A percentile compares a stretch with the other conserved stretches of the same genome.
Evolutionary conservation across 1,284 basidiomycete genomes (phyloP).

Genomic region (Singerocomus inundabilis): DNA sequence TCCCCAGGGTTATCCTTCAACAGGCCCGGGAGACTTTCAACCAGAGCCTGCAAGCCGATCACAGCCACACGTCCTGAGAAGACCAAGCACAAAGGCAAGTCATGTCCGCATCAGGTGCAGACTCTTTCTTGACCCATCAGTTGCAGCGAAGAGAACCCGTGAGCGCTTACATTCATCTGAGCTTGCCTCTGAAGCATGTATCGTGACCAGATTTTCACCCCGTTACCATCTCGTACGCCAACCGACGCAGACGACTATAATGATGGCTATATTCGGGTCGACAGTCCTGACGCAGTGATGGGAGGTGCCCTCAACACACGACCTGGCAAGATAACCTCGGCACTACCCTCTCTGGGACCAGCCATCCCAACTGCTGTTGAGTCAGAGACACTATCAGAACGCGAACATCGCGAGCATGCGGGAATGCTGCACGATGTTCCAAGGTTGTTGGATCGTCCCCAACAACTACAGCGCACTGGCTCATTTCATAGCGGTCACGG

Average conservation of each 20-base stretch:
- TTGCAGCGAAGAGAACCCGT: slow-evolving; percentile 34
- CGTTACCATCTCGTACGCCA: slow-evolving; percentile 33
- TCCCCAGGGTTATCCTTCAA: slow-evolving; percentile 33
- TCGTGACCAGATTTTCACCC: slow-evolving; percentile 31
- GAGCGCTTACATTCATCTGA: slow-evolving; percentile 13
- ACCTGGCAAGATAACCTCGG: slow-evolving; percentile 25
- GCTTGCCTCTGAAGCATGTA: slow-evolving; percentile 6
- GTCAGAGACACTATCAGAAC: slow-evolving; percentile 29
- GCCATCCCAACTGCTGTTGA: slow-evolving; percentile 14
- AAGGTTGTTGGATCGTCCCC: slow-evolving; percentile 28
- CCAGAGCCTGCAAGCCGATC: slow-evolving; percentile 23
- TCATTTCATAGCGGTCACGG: slow-evolving; percentile 25
- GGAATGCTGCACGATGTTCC: slow-evolving; percentile 18
- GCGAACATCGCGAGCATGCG: slow-evolving; percentile 21
- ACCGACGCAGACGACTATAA: slow-evolving; percentile 34
- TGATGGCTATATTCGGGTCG: slow-evolving; percentile 34
- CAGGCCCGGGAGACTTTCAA: slow-evolving; percentile 19
- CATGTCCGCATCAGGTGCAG: slow-evolving; percentile 1
- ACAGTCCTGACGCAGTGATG: slow-evolving; percentile 34
- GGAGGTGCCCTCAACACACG: slow-evolving; percentile 34
- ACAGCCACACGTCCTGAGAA: slow-evolving; percentile 29
- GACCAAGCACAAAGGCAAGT: slow-evolving; percentile 30
- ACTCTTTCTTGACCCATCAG: slow-evolving; percentile 14
- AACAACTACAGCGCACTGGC: slow-evolving; percentile 17
- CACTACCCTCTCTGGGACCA: slow-evolving; percentile 25